Base-by-base conservation (phyloP, 495 filamentous ascomycete species). In the Neurospora hispaniola region DNA sequence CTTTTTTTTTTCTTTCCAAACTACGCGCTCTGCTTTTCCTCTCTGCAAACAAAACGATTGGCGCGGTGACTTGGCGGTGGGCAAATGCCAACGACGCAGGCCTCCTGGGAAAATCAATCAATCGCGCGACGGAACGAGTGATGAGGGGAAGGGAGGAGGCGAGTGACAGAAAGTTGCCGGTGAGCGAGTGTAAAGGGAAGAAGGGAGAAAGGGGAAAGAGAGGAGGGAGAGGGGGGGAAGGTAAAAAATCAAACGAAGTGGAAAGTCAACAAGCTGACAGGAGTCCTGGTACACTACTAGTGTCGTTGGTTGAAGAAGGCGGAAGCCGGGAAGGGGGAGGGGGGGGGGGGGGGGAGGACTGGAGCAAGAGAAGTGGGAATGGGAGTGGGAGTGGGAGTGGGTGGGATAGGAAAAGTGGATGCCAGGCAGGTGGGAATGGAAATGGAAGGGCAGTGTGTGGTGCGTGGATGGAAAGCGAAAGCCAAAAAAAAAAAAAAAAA, bases 41-140 rank as follows among this genome's bases (percentile, higher is more conserved):
- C 27, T 62, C 14, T 35, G 20, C 23, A 35, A 66, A 66, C 54
- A 66, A 66, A 66, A 66, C 54, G 54, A 66, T 66, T 66, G 54
- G 54, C 54, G 54, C 31, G 54, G 54, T 66, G 54, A 66, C 54
- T 35, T 18, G 14, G 54, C 31, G 54, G 54, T 66, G 54, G 54
- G 27, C 54, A 66, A 66, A 66, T 66, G 27, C 54, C 54, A 66
- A 66, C 54, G 54, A 66, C 54, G 54, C 27, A 66, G 54, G 54
- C 54, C 54, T 66, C 54, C 54, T 66, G 7, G 14, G 35, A 66
- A 31, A 31, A 31, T 31, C 27, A 31, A 66, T 66, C 54, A 66
- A 62, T 54, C 71, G 66, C 44, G 70, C 75, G 59, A 76, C 44
- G 40, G 62, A 79, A 77, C 74, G 79, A 79, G 48, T 73, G 79